Conservation (phyloP, 192 early-diverging fungal genomes). For the Coemansia erecta region DNA sequence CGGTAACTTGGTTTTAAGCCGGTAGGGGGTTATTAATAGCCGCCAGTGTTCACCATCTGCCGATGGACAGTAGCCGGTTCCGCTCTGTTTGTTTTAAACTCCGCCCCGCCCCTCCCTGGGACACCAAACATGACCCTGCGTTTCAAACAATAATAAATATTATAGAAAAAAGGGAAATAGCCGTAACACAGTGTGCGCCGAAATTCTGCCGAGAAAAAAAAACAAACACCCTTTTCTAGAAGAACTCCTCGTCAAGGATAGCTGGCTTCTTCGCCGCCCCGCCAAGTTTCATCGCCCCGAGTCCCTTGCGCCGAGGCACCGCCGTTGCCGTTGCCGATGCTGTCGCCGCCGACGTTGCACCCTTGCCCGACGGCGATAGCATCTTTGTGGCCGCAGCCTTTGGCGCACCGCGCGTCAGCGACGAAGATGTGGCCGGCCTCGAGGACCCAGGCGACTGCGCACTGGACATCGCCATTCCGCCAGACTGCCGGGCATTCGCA, state of each 20-base stretch:
- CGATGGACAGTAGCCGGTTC: too few relatives aligned
- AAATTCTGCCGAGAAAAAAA: too few relatives aligned
- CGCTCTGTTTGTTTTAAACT: too few relatives aligned
- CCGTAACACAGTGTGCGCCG: too few relatives aligned
- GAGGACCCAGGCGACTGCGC: background rate
- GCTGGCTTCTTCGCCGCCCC: constrained; percentile 24
- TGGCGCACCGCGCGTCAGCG: constrained; percentile 11
- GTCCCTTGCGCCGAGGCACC: constrained; percentile 33
- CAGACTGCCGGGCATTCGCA: constrained; percentile 3
- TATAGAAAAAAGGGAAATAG: too few relatives aligned
- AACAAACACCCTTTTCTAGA: too few relatives aligned
- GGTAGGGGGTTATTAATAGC: too few relatives aligned
- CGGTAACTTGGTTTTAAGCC: too few relatives aligned
- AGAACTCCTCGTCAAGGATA: constrained; percentile 13
- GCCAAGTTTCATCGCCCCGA: constrained; percentile 48
- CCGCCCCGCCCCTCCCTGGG: too few relatives aligned
- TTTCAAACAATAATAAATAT: too few relatives aligned
- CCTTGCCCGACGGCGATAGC: background rate
- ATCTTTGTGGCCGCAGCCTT: constrained; percentile 5
- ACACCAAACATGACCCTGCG: too few relatives aligned
- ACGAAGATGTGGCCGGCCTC: background rate
- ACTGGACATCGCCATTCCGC: constrained; percentile 20
- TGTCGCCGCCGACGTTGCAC: background rate
- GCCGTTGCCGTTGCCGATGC: constrained; percentile 4
- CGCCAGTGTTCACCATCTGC: too few relatives aligned